Evolutionary conservation across 805 yeast species (phyloP).

Genomic region (Candida maltosa): DNA sequence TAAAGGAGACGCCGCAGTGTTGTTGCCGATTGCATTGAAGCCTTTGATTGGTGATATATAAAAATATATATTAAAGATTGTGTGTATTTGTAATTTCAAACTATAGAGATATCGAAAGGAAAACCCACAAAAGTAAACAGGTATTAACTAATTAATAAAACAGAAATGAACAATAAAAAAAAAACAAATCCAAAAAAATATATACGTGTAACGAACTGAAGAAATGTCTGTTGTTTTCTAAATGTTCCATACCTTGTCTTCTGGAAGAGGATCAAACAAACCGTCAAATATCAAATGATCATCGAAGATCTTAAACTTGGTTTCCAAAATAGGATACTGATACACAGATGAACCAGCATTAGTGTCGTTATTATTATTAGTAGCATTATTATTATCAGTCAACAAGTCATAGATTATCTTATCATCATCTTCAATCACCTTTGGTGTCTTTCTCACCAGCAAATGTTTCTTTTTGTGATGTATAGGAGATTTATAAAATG

Average conservation of each 20-base stretch:
- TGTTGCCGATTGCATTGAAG: slow-evolving; percentile 63
- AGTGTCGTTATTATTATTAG: not conserved
- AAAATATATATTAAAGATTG: not conserved
- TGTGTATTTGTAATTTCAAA: too few species aligned
- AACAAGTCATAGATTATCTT: too few species aligned
- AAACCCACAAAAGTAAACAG: too few species aligned
- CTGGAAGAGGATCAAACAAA: not conserved
- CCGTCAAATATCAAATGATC: not conserved
- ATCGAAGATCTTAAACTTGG: not conserved
- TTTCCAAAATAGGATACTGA: not conserved
- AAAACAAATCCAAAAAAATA: too few species aligned
- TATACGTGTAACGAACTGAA: too few species aligned
- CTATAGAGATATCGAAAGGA: too few species aligned
- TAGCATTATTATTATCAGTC: too few species aligned
- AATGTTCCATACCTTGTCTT: not conserved
- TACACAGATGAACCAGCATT: not conserved
- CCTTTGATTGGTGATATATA: slow-evolving; percentile 35
- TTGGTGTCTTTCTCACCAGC: not conserved
- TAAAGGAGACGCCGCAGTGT: slow-evolving; percentile 73
- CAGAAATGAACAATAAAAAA: too few species aligned
- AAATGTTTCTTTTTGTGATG: not conserved
- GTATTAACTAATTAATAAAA: too few species aligned
- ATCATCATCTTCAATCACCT: too few species aligned
- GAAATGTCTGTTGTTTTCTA: not conserved
- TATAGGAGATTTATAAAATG: slow-evolving; percentile 13